A percentile compares a stretch with the other conserved stretches of the same genome.
Evolutionary conservation across 2,329 filamentous ascomycete genomes (phyloP).

Genomic region (Bretziella fagacearum): DNA sequence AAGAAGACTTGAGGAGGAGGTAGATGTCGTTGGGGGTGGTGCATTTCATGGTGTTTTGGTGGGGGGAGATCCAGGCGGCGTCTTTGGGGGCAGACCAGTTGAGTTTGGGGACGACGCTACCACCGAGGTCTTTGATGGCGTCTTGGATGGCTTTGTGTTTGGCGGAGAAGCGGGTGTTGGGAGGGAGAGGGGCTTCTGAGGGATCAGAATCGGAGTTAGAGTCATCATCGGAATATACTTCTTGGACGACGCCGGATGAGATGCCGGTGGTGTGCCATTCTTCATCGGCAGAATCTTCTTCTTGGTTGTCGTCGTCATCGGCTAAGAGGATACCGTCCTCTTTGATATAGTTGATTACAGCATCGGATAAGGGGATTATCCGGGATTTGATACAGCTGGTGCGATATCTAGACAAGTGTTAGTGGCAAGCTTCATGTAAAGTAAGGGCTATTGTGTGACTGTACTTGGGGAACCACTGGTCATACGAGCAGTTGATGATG

Average conservation of each 20-base stretch:
- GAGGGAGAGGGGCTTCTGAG: constrained; percentile 21
- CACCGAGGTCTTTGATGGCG: constrained; percentile 66
- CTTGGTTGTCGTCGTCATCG: constrained; percentile 35
- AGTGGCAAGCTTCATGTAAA: constrained; percentile 13
- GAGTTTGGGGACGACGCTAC: constrained; percentile 76
- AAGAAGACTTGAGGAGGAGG: constrained; percentile 80
- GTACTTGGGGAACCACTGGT: constrained; percentile 71
- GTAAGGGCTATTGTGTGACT: constrained; percentile 12
- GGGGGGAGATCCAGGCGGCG: constrained; percentile 72
- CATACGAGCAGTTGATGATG: constrained; percentile 87
- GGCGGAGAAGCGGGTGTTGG: constrained; percentile 46
- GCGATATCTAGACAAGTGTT: constrained; percentile 39
- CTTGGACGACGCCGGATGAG: constrained; percentile 21
- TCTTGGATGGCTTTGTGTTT: constrained; percentile 61
- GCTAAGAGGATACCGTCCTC: constrained; percentile 86
- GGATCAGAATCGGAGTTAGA: constrained; percentile 23
- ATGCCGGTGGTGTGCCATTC: constrained; percentile 25
- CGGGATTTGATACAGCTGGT: constrained; percentile 69
- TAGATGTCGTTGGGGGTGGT: constrained; percentile 80
- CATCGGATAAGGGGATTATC: constrained; percentile 56
- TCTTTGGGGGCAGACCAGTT: constrained; percentile 98
- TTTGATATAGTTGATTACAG: constrained; percentile 73
- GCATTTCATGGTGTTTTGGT: constrained; percentile 85
- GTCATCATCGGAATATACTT: constrained; percentile 29
- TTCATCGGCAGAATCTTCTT: constrained; percentile 41